Conservation (phyloP, 176 grass and related monocot genomes). For the Ensete glaucum region DNA sequence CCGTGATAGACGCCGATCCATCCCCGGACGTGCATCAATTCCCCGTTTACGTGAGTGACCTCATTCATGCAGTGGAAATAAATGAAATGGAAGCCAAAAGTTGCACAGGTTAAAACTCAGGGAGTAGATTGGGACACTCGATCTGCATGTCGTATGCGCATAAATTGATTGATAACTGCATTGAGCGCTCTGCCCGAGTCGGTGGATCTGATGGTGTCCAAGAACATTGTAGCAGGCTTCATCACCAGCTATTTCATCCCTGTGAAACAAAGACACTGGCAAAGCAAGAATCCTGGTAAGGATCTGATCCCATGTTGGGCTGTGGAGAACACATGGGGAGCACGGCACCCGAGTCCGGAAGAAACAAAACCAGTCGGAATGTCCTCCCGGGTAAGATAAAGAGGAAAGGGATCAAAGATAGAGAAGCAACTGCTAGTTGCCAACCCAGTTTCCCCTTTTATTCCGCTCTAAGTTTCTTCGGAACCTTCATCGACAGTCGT, state of each 20-base stretch:
- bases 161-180: background rate
- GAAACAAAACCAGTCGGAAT: background rate
- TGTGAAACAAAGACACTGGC: background rate
- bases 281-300: background rate
- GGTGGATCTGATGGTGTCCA: background rate
- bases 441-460: background rate
- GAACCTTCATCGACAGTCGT: background rate
- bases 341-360: background rate
- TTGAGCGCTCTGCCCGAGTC: background rate
- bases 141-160: background rate
- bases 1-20: too few species aligned
- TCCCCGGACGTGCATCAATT: background rate
- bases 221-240: too few species aligned
- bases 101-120: background rate
- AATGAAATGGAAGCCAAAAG: background rate
- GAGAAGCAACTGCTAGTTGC: background rate
- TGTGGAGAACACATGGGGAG: background rate
- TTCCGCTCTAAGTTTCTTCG: background rate
- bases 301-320: background rate
- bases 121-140: background rate
- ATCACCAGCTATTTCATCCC: too few species aligned
- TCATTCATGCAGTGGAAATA: background rate
- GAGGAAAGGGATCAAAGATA: background rate
- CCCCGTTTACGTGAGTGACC: background rate
- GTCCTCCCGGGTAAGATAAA: too few species aligned